Evolutionary conservation across 2,329 filamentous ascomycete genomes (phyloP).

Genomic region (Mycosphaerella sp.): DNA sequence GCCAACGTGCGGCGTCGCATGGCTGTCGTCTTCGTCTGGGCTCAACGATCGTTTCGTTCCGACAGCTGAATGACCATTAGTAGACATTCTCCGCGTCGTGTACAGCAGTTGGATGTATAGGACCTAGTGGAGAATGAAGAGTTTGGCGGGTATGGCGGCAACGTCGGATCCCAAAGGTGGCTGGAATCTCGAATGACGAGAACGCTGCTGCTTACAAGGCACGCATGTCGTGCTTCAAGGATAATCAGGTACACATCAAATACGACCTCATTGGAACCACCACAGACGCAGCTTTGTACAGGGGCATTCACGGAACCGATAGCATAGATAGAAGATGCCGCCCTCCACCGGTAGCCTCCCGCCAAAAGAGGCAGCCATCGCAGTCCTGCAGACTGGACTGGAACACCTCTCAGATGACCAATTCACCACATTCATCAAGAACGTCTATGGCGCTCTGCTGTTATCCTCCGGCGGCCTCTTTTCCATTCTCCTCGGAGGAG

Average conservation of each 20-base stretch:
- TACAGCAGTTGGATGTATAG: not conserved
- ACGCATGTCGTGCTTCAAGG: too few species aligned
- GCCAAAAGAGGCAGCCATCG: constrained; percentile 22
- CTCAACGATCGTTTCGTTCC: constrained; percentile 26
- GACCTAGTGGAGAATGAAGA: not conserved
- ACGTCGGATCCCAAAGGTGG: not conserved
- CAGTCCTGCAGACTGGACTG: constrained; percentile 22
- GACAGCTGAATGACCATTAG: not conserved
- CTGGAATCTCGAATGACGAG: too few species aligned
- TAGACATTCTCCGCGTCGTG: constrained; percentile 2
- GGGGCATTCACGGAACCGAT: too few species aligned
- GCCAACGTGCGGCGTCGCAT: constrained; percentile 21
- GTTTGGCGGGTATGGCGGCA: not conserved
- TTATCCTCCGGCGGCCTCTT: constrained; percentile 25
- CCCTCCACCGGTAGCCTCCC: constrained; percentile 18
- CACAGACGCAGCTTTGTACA: too few species aligned
- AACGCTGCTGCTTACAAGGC: too few species aligned
- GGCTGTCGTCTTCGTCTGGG: constrained; percentile 20
- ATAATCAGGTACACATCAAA: too few species aligned
- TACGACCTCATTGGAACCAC: too few species aligned
- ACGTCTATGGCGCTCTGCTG: constrained; percentile 28
- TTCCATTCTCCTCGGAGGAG: constrained; percentile 21
- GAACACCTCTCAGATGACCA: constrained; percentile 25
- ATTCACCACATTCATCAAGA: constrained; percentile 24
- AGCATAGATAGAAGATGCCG: not conserved